phyloP scores from a whole-genome alignment of 805 yeast genomes.

The Lachancea nothofagi region DNA sequence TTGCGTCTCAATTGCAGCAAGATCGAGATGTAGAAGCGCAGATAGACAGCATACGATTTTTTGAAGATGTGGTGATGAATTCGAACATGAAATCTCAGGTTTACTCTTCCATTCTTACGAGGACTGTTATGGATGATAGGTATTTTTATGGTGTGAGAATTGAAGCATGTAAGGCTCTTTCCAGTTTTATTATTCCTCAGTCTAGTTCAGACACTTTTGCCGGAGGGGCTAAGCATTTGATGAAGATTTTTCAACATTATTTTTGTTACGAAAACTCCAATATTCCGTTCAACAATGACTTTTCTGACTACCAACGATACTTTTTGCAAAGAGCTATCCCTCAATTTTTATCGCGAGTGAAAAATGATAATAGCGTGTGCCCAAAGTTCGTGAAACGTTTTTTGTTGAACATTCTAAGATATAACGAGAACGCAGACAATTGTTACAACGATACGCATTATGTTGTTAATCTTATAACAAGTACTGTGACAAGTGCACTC shows the following conservation, averaged over 20 bases:
- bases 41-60: slow-evolving; percentile 70
- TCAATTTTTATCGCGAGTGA: slow-evolving; percentile 50
- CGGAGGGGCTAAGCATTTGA: slow-evolving; percentile 63
- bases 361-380: slow-evolving; percentile 58
- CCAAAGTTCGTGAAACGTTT: slow-evolving; percentile 55
- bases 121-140: slow-evolving; percentile 78
- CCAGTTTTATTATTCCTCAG: slow-evolving; percentile 50
- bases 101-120: slow-evolving; percentile 68
- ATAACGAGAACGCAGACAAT: slow-evolving; percentile 81
- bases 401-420: slow-evolving; percentile 64
- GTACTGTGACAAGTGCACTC: slow-evolving; percentile 42
- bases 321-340: slow-evolving; percentile 70
- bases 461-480: slow-evolving; percentile 49
- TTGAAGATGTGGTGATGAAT: slow-evolving; percentile 42
- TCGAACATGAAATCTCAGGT: slow-evolving; percentile 49
- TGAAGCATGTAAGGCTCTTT: slow-evolving; percentile 79
- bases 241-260: slow-evolving; percentile 59
- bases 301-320: slow-evolving; percentile 61
- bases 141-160: slow-evolving; percentile 85
- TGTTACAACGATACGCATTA: slow-evolving; percentile 69
- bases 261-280: slow-evolving; percentile 65
- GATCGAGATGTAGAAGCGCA: slow-evolving; percentile 98
- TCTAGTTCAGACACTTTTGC: slow-evolving; percentile 17
- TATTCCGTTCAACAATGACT: slow-evolving; percentile 78
- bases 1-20: slow-evolving; percentile 84